Evolutionary conservation across 352 stramenopile species (phyloP).

Genomic region (Phytophthora litchii): DNA sequence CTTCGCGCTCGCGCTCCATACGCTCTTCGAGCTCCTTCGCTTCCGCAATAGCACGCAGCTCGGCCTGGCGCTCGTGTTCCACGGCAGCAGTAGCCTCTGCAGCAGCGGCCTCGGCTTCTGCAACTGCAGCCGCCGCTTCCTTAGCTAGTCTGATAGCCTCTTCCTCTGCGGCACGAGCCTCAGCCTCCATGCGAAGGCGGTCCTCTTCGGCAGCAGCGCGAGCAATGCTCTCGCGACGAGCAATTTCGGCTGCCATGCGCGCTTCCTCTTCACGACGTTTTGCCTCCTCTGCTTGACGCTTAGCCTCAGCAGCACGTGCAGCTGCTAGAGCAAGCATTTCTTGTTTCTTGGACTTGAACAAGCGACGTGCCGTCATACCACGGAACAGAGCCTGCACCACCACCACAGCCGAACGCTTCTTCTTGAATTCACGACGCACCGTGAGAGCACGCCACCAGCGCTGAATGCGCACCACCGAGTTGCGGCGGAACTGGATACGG

Average conservation of each 20-base stretch:
- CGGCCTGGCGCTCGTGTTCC: slow-evolving; percentile 82
- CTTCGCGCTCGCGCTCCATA: slow-evolving; percentile 52
- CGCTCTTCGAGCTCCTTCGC: slow-evolving; percentile 77
- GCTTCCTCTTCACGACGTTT: slow-evolving; percentile 83
- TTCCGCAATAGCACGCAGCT: slow-evolving; percentile 82
- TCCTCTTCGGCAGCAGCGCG: slow-evolving; percentile 60
- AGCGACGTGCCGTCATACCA: slow-evolving; percentile 67
- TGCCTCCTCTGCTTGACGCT: slow-evolving; percentile 82
- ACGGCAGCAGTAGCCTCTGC: slow-evolving; percentile 78
- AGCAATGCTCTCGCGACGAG: slow-evolving; percentile 81
- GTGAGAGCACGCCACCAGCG: slow-evolving; percentile 84
- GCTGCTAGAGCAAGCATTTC: slow-evolving; percentile 82
- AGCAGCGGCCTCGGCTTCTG: slow-evolving; percentile 67
- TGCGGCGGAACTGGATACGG: slow-evolving; percentile 62
- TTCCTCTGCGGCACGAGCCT: slow-evolving; percentile 74
- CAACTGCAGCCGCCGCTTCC: slow-evolving; percentile 57
- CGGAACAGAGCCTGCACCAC: slow-evolving; percentile 84
- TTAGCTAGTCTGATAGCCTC: slow-evolving; percentile 74
- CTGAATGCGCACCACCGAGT: slow-evolving; percentile 68
- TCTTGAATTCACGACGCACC: slow-evolving; percentile 82
- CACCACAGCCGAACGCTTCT: slow-evolving; percentile 73
- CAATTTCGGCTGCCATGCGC: slow-evolving; percentile 57
- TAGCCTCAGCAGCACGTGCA: slow-evolving; percentile 71
- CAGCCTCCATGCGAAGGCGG: slow-evolving; percentile 80
- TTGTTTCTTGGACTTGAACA: slow-evolving; percentile 88